Base-by-base conservation (phyloP, 768 basidiomycete genomes). In the Dentipellis sp. region DNA sequence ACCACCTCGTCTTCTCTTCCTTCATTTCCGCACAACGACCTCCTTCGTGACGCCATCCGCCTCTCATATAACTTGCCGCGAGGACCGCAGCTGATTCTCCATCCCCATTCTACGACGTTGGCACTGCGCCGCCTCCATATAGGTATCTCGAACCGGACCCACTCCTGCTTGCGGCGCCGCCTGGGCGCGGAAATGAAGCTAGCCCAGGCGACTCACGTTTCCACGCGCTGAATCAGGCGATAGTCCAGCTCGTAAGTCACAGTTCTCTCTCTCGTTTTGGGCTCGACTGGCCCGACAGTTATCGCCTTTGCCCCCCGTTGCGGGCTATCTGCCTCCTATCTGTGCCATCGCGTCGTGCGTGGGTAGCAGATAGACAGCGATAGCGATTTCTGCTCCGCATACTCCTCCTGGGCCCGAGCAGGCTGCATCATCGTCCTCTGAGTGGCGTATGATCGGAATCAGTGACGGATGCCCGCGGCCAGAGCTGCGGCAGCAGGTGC, bases 91-190 rank as follows among this genome's bases (percentile, higher is more conserved):
- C 54, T 59, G 54, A 55, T 42, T 60, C 38, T 53, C 42, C 34
- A 8, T 51, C 34, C 17, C 35, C 40, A 50, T 52, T 56, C 53
- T 53, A 55, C 51, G 55, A 49, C 14, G 17, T 42, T 21, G 19
- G 14, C 14, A 11, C 22, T 21, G 29, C 29, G 50, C 50, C 21
- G 21, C 19, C 52, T 17, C 40, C 16, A 22, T 38, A 52, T 55
- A 71, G 91, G 66, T 99, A 94, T 72, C 79, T 99, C 36, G 94
- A 98, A 65, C 93, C 95, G 55, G 97, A 99, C 70, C 94, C 97
- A 11, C 75, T 90, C 50, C 75, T 99, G 7, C 81, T 99, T 22
- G 80, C 80, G 1, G 78, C 80, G 35, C 79, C 80, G 51, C 81
- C 76, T 45, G 85, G 82, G 10, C 75, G 75, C 62, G 62, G 71